A percentile compares a stretch with the other conserved stretches of the same genome.
phyloP scores from a whole-genome alignment of 345 rosid species.

The Gossypium arboreum region DNA sequence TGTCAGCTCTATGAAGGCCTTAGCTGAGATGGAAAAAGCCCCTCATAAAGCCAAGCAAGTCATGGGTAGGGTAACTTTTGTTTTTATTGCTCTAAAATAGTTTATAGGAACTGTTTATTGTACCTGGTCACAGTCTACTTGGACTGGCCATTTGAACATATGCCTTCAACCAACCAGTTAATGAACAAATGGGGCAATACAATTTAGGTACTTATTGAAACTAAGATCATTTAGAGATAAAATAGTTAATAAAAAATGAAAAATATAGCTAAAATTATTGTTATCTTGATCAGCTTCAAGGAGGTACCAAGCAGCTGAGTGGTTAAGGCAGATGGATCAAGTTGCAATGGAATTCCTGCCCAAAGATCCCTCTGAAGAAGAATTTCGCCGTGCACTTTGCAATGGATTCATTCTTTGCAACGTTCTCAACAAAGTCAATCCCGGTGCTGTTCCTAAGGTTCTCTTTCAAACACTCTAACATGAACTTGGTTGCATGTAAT shows the following conservation, averaged over 20 bases:
- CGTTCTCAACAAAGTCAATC: conserved; percentile 91
- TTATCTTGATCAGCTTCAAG: conserved; percentile 52
- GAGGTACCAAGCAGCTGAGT: conserved; percentile 84
- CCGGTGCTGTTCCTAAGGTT: conserved; percentile 93
- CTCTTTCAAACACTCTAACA: background rate
- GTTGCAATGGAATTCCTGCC: conserved; percentile 55
- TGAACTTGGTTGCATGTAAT: background rate
- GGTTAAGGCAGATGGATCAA: conserved; percentile 85
- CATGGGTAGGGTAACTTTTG: background rate
- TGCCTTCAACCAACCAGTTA: background rate
- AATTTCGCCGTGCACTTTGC: conserved; percentile 65
- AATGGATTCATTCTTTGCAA: conserved; percentile 95
- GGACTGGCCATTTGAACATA: background rate
- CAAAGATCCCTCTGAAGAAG: conserved; percentile 73
- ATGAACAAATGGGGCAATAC: background rate
- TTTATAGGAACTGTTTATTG: background rate
- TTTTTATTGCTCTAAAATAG: background rate
- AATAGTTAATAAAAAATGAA: background rate
- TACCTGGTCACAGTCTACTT: background rate
- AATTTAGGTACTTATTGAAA: background rate
- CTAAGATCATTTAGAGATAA: background rate
- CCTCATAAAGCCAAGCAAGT: conserved; percentile 16
- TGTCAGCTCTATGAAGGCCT: conserved; percentile 6
- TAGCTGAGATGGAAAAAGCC: conserved; percentile 13
- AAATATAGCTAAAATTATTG: background rate